These are phyloP conservation scores for Fraxinus greggii DNA, from an alignment of 305 asterid species.

Conservation along the genomic window DNA sequence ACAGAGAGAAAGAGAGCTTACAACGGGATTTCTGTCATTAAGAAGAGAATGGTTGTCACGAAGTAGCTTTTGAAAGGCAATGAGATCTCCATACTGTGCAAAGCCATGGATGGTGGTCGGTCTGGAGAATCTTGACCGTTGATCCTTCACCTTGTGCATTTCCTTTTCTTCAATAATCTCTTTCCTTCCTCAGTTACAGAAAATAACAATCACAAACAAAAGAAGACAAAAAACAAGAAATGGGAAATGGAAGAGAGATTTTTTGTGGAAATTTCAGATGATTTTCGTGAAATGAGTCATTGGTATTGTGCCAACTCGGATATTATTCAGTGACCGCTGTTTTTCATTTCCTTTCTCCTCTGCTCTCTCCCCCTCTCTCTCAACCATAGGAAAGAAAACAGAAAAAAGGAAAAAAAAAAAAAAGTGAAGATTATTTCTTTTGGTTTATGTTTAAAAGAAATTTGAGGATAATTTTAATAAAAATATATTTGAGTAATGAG, in stretches of 20 bases:
- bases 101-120: constrained; percentile 79
- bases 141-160: constrained; percentile 63
- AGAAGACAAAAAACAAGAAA: neutral
- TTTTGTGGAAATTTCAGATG: constrained; percentile 1
- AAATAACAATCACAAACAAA: neutral
- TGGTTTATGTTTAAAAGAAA: too few relatives aligned
- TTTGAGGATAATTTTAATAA: too few relatives aligned
- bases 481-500: too few relatives aligned
- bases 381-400: too few relatives aligned
- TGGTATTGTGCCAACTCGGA: constrained; percentile 28
- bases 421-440: too few relatives aligned
- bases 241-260: constrained; percentile 7
- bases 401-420: too few relatives aligned
- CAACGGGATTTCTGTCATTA: constrained; percentile 85
- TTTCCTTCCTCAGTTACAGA: neutral
- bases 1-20: constrained; percentile 27
- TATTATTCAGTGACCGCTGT: constrained; percentile 21
- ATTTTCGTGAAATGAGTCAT: constrained; percentile 14
- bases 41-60: constrained; percentile 74
- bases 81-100: constrained; percentile 81
- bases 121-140: constrained; percentile 58
- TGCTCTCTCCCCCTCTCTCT: neutral
- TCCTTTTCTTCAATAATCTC: neutral
- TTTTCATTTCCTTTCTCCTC: neutral
- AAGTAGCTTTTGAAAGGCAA: constrained; percentile 67